Percentiles rank a stretch among this genome's conserved stretches.
Evolutionary conservation across 2,329 filamentous ascomycete species (phyloP).

Genomic region (Trichoderma asperellum): DNA sequence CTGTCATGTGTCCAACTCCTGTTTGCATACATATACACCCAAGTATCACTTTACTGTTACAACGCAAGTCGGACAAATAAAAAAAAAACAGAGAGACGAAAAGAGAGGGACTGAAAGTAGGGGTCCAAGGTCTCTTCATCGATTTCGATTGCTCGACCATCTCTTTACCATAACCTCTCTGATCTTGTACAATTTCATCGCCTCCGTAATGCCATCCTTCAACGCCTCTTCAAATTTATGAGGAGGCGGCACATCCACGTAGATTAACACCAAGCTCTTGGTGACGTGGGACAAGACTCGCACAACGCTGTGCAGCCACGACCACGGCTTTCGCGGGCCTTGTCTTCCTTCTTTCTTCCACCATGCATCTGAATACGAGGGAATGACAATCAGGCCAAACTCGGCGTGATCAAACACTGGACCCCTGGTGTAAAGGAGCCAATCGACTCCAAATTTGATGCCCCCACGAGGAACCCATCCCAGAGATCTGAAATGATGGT

Average conservation of each 20-base stretch:
- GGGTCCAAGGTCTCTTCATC: slow-evolving; percentile 32
- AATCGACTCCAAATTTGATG: slow-evolving; percentile 94
- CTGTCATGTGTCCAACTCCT: slow-evolving; percentile 1
- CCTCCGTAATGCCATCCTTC: slow-evolving; percentile 60
- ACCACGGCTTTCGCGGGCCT: slow-evolving; percentile 64
- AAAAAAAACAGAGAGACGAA: neutral
- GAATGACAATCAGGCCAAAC: slow-evolving; percentile 83
- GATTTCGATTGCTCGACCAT: slow-evolving; percentile 82
- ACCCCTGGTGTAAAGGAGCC: slow-evolving; percentile 89
- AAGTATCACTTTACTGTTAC: neutral
- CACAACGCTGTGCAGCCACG: slow-evolving; percentile 87
- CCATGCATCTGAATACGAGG: slow-evolving; percentile 74
- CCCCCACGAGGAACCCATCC: slow-evolving; percentile 94
- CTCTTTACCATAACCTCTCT: slow-evolving; percentile 80
- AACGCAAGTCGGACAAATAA: neutral
- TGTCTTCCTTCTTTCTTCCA: slow-evolving; percentile 66
- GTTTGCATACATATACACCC: neutral
- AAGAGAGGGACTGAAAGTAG: neutral
- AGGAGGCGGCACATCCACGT: slow-evolving; percentile 86
- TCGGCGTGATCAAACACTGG: slow-evolving; percentile 95
- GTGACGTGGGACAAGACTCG: slow-evolving; percentile 86
- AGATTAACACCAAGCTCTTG: slow-evolving; percentile 87
- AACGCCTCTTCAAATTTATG: slow-evolving; percentile 49
- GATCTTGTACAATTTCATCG: slow-evolving; percentile 73
- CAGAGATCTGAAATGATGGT: slow-evolving; percentile 93